These are phyloP conservation scores for Voacanga thouarsii DNA, from an alignment of 257 asterid species.

Conservation along the genomic window DNA sequence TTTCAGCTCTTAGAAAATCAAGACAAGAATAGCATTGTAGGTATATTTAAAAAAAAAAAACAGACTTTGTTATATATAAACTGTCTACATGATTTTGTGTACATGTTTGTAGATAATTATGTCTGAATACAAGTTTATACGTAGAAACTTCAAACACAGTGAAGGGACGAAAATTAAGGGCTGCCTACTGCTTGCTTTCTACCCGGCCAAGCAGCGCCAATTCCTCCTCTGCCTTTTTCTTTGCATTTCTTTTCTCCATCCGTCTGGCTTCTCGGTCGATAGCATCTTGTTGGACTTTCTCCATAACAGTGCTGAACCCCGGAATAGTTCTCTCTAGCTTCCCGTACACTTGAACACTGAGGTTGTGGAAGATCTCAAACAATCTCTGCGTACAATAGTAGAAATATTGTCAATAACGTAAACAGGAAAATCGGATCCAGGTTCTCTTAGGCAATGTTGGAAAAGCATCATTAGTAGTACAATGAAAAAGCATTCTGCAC, in stretches of 20 bases:
- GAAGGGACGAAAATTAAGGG: no score
- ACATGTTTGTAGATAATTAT: no score
- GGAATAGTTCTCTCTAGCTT: slow-evolving; percentile 50
- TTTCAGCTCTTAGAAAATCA: not conserved
- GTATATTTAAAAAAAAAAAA: no score
- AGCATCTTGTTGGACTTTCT: slow-evolving; percentile 39
- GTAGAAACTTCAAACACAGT: no score
- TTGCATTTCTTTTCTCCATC: slow-evolving; percentile 40
- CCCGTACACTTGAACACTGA: slow-evolving; percentile 38
- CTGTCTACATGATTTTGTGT: no score
- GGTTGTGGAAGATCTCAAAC: slow-evolving; percentile 36
- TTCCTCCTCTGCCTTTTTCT: slow-evolving; percentile 40
- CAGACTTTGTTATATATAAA: no score
- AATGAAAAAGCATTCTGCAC: no score
- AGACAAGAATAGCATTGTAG: not conserved
- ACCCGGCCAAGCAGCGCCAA: slow-evolving; percentile 18
- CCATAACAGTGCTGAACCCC: slow-evolving; percentile 57
- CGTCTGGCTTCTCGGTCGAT: slow-evolving; percentile 29
- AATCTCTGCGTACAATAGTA: slow-evolving; percentile 39
- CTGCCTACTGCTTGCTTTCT: not conserved
- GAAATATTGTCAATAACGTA: not conserved
- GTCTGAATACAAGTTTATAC: no score
- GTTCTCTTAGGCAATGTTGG: no score
- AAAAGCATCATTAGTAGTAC: no score
- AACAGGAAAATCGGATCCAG: not conserved